These are phyloP conservation scores for Vicia faba DNA, from an alignment of 306 rosid species.

Conservation along the genomic window DNA sequence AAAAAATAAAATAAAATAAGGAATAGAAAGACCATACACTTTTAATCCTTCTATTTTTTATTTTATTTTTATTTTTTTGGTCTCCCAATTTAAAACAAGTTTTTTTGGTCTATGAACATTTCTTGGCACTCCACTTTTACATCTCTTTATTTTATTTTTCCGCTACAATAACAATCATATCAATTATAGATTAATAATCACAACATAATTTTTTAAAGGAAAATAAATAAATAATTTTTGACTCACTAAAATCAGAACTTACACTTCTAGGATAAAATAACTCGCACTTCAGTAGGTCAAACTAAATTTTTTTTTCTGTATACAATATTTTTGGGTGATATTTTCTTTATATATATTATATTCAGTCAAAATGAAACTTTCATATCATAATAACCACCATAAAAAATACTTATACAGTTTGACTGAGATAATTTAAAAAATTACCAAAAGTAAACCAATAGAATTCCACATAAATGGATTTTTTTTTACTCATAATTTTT, in stretches of 20 bases:
- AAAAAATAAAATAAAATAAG: no score
- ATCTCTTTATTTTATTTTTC: no score
- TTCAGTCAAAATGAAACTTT: slow-evolving; percentile 25
- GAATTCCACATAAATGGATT: background rate
- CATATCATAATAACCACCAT: background rate
- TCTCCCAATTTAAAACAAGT: no score
- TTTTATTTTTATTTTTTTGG: no score
- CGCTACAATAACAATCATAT: background rate
- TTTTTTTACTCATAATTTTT: no score
- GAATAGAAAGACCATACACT: no score
- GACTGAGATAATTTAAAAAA: slow-evolving; percentile 17
- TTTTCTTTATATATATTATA: background rate
- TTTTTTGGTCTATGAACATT: no score
- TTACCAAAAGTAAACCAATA: background rate
- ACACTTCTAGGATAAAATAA: no score
- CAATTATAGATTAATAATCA: background rate
- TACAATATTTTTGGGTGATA: background rate
- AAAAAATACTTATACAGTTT: background rate
- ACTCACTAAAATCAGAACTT: background rate
- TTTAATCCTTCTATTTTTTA: no score
- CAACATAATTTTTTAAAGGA: background rate
- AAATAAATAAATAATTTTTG: background rate
- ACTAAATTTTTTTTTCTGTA: background rate
- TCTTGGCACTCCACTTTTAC: no score
- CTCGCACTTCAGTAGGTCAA: slow-evolving; percentile 1